Conservation (phyloP, 305 asterid species). For the Fraxinus ornus region DNA sequence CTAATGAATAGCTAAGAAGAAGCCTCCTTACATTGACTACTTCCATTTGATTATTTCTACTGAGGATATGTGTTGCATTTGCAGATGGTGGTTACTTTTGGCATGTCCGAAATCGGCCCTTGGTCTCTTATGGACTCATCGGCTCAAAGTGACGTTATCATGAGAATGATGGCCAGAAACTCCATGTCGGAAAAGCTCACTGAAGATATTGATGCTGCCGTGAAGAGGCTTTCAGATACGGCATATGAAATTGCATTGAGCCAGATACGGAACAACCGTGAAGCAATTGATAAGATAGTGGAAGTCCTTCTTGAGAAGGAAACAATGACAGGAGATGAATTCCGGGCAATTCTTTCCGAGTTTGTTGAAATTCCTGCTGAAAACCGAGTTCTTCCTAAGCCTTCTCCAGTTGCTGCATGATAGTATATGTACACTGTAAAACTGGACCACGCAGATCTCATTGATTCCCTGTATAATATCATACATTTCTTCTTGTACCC, state of each 20-base stretch:
- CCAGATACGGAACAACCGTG: constrained; percentile 81
- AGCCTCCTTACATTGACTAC: not conserved
- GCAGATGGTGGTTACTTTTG: constrained; percentile 93
- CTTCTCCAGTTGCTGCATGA: constrained; percentile 62
- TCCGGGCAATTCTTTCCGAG: constrained; percentile 84
- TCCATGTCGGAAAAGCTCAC: constrained; percentile 97
- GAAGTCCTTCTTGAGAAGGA: constrained; percentile 89
- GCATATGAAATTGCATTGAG: constrained; percentile 80
- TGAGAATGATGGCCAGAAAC: constrained; percentile 98
- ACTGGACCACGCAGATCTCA: not conserved
- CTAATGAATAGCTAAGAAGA: not conserved
- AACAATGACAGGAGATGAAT: constrained; percentile 87
- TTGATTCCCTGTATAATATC: not conserved
- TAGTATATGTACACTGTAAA: not conserved
- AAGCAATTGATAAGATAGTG: constrained; percentile 86
- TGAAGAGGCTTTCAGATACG: constrained; percentile 71
- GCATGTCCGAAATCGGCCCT: constrained; percentile 98
- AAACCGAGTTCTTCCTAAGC: constrained; percentile 52
- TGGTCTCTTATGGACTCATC: constrained; percentile 91
- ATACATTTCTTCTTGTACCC: not conserved
- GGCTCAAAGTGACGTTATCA: constrained; percentile 77
- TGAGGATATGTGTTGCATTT: not conserved
- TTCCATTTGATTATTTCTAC: not conserved
- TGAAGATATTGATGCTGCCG: constrained; percentile 83
- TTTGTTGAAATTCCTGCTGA: constrained; percentile 81